phyloP scores from a whole-genome alignment of 1,139 yeast genomes.

The Candida pseudoviswanathii region DNA sequence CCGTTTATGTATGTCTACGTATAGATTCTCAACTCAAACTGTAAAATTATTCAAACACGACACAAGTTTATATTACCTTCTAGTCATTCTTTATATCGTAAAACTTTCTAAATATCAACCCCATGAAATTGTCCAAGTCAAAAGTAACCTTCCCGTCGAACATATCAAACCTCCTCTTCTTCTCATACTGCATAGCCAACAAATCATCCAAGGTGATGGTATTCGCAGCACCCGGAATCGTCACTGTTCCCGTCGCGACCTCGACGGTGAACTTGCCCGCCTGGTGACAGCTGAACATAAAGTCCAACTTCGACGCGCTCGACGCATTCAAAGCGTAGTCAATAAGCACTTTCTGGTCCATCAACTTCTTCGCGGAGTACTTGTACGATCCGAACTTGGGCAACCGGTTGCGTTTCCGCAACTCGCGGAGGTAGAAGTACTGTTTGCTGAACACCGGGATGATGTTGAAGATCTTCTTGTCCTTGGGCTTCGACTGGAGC shows the following conservation, averaged over 20 bases:
- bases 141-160: constrained; percentile 70
- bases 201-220: constrained; percentile 67
- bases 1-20: constrained; percentile 5
- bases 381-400: constrained; percentile 85
- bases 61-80: background rate
- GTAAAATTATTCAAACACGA: background rate
- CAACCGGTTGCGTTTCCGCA: constrained; percentile 65
- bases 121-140: constrained; percentile 64
- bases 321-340: constrained; percentile 52
- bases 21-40: constrained; percentile 1
- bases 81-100: constrained; percentile 47
- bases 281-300: constrained; percentile 76
- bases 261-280: constrained; percentile 76
- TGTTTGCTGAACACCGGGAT: constrained; percentile 75
- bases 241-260: constrained; percentile 48
- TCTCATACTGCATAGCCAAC: constrained; percentile 67
- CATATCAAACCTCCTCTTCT: constrained; percentile 48
- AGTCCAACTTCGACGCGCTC: constrained; percentile 65
- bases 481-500: constrained; percentile 58
- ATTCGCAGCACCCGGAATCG: constrained; percentile 53
- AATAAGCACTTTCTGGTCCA: constrained; percentile 69
- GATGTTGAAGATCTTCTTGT: constrained; percentile 51
- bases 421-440: constrained; percentile 73
- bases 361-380: constrained; percentile 73
- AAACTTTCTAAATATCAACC: constrained; percentile 72